These are phyloP conservation scores for Rhodotorula graminis DNA, from an alignment of 768 basidiomycete species.

Conservation along the genomic window DNA sequence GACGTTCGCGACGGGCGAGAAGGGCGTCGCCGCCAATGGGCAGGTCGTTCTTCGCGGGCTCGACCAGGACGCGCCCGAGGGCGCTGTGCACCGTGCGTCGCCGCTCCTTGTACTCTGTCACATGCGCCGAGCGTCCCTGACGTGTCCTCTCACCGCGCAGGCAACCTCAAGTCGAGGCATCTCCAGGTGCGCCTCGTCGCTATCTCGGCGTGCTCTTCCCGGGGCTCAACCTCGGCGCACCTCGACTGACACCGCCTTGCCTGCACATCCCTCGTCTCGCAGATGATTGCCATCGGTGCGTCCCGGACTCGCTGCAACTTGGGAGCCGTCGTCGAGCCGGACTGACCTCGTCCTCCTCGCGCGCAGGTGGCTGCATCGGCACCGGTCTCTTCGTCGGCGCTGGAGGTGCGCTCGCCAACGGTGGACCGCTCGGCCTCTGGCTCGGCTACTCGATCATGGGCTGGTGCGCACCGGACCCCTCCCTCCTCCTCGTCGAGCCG, in stretches of 20 bases:
- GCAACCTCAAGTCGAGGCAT: constrained; percentile 6
- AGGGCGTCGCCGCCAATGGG: background rate
- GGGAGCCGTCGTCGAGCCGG: background rate
- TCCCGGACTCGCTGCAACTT: too few species aligned
- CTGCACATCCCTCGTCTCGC: too few species aligned
- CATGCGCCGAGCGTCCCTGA: too few species aligned
- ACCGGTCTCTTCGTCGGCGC: constrained; percentile 56
- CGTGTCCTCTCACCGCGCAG: background rate
- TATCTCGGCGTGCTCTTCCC: background rate
- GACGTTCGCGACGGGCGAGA: background rate
- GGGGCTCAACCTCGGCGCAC: background rate
- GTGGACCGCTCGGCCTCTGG: constrained; percentile 57
- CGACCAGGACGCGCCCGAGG: constrained; percentile 5
- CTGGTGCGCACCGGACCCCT: background rate
- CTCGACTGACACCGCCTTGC: too few species aligned
- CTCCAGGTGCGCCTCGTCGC: background rate
- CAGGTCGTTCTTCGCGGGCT: background rate
- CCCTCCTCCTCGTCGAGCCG: background rate
- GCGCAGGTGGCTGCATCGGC: background rate
- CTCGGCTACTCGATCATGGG: constrained; percentile 46
- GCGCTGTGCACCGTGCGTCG: constrained; percentile 4
- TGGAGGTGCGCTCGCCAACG: constrained; percentile 53
- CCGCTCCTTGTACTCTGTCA: too few species aligned
- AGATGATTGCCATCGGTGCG: constrained; percentile 6
- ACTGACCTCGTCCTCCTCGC: background rate